Base-by-base conservation (phyloP, 1,284 basidiomycete genomes). In the Laetiporus sulphureus region DNA sequence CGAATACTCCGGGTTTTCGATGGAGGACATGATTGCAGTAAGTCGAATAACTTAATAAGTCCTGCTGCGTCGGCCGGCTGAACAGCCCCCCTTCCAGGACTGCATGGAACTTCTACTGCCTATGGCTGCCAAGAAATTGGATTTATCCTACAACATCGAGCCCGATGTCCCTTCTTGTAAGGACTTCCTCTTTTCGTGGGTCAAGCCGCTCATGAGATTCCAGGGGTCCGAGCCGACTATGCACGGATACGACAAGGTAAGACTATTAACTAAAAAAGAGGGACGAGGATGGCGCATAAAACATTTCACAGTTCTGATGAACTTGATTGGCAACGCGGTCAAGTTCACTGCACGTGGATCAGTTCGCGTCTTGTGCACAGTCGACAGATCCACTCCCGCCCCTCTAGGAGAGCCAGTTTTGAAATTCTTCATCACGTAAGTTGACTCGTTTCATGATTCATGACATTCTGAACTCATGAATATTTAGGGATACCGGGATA, bases 101-200 rank as follows among this genome's bases (percentile, higher is more conserved):
- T 83, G 80, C 54, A 78, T 84, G 78, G 81, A 84, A 52, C 65
- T 84, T 22, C 63, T 84, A 1, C 64, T 83, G 2, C 79, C 79
- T 0, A 79, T 81, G 77, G 80, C 81, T 11, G 77, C 79, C 1
- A 79, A 75, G 57, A 83, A 83, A 54, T 65, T 84, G 1, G 80
- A 83, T 55, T 62, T 84, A 6, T 81, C 80, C 2, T 83, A 78
- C 60, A 75, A 83, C 51, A 83, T 84, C 35, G 73, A 78, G 38
- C 61, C 73, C 10, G 67, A 74, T 52, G 81, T 83, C 7, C 80
- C 81, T 23, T 53, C 72, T 32, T 83, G 79, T 81, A 56, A 37
- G 71, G 52, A 27, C 13, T 23, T 4, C 37, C 12, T 21, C 32
- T 25, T 20, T 20, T 5, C 5, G 37, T 21, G 24, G 22, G 13